These are phyloP conservation scores for Athelia psychrophila DNA, from an alignment of 1,284 basidiomycete species.

Conservation along the genomic window DNA sequence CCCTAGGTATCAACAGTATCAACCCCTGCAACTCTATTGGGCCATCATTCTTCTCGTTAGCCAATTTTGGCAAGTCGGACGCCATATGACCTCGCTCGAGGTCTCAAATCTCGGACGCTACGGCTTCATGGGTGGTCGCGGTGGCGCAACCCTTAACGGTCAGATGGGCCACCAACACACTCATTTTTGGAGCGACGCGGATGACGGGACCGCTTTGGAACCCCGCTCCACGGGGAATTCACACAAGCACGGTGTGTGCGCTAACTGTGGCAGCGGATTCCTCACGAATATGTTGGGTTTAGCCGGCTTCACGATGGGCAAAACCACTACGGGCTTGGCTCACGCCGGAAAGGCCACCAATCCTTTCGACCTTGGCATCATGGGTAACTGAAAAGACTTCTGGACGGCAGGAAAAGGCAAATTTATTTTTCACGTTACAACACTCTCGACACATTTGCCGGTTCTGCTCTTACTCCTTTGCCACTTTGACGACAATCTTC, in stretches of 20 bases:
- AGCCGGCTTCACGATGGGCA: conserved; percentile 92
- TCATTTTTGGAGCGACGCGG: conserved; percentile 21
- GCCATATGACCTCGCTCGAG: conserved; percentile 96
- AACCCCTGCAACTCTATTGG: conserved; percentile 92
- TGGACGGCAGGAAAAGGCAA: conserved; percentile 93
- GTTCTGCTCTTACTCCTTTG: too few species aligned
- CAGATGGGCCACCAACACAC: conserved; percentile 71
- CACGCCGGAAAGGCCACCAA: conserved; percentile 70
- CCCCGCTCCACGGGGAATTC: conserved; percentile 4
- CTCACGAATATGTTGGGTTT: conserved; percentile 88
- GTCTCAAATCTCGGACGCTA: conserved; percentile 93
- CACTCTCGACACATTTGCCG: too few species aligned
- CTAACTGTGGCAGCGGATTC: conserved; percentile 53
- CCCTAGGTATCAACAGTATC: too few species aligned
- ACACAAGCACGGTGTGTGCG: conserved; percentile 37
- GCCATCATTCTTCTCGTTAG: conserved; percentile 82
- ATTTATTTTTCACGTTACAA: too few species aligned
- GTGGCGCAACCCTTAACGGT: conserved; percentile 56
- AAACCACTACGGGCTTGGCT: conserved; percentile 81
- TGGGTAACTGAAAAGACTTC: conserved; percentile 92
- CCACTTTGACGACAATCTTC: too few species aligned
- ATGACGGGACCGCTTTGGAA: conserved; percentile 5
- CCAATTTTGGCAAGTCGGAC: conserved; percentile 89
- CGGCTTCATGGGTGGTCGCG: conserved; percentile 96
- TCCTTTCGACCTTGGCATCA: conserved; percentile 87